Conservation (phyloP, 306 rosid species). For the Inga laurina region DNA sequence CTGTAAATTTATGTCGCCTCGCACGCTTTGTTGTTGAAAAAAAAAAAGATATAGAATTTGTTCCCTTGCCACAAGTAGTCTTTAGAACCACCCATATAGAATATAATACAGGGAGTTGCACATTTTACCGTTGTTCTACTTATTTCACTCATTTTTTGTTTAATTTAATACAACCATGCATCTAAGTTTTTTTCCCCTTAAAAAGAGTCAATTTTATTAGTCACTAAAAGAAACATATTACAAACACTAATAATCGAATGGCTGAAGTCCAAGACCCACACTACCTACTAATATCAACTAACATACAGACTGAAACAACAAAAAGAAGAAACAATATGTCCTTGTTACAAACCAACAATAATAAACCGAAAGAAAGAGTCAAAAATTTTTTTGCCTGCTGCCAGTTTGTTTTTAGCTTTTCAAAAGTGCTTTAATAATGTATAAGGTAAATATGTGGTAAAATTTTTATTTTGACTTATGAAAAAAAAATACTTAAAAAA, state of each 20-base stretch:
- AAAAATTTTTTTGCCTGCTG: no score
- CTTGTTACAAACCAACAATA: background rate
- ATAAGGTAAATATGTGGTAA: rapidly evolving
- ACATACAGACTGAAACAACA: background rate
- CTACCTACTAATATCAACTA: background rate
- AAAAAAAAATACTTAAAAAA: no score
- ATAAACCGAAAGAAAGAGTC: background rate
- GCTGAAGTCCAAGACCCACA: background rate
- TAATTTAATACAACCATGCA: background rate
- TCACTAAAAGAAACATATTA: no score
- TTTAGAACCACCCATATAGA: background rate
- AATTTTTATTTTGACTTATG: no score
- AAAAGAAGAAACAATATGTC: background rate
- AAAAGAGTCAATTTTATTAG: no score
- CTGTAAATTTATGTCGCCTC: no score
- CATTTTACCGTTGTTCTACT: background rate
- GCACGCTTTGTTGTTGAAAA: no score
- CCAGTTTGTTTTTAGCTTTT: no score
- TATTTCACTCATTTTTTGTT: background rate
- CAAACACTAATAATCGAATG: background rate
- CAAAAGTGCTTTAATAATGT: no score
- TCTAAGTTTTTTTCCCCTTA: background rate
- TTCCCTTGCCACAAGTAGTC: background rate
- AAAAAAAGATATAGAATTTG: no score
- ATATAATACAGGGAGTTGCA: background rate